phyloP scores from a whole-genome alignment of 2,329 filamentous ascomycete species.

The Neonectria neomacrospora region DNA sequence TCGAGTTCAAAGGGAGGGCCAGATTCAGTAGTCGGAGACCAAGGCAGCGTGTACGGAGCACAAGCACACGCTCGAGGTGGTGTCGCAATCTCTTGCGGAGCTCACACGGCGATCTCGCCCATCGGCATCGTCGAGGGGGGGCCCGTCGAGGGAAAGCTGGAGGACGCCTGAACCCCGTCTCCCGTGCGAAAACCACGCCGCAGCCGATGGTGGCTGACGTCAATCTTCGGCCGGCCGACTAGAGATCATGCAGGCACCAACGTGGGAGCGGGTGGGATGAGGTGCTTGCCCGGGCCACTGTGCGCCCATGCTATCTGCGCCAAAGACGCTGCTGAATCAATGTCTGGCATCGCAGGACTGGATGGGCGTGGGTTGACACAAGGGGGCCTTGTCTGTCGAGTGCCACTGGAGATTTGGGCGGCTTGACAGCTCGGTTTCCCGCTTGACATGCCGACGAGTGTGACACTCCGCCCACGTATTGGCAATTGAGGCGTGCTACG shows the following conservation, averaged over 20 bases:
- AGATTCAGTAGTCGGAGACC: constrained; percentile 7
- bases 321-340: neutral
- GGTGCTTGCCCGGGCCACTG: neutral
- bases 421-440: constrained; percentile 8
- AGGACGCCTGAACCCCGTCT: constrained; percentile 16
- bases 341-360: neutral
- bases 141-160: neutral
- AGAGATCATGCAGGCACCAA: constrained; percentile 37
- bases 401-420: neutral
- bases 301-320: neutral
- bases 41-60: neutral
- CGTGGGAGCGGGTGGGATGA: constrained; percentile 28
- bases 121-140: constrained; percentile 7
- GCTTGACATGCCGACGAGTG: constrained; percentile 2
- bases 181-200: constrained; percentile 22
- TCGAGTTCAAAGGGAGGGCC: constrained; percentile 13
- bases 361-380: neutral
- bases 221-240: constrained; percentile 16
- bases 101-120: constrained; percentile 16
- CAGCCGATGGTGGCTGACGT: constrained; percentile 21
- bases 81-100: constrained; percentile 16
- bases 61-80: constrained; percentile 10
- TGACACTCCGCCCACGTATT: constrained; percentile 3
- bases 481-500: constrained; percentile 7
- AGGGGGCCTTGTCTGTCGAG: constrained; percentile 7